Evolutionary conservation across 2,329 filamentous ascomycete genomes (phyloP), one percentile per base, ranked within the genome.

Genomic region (Macrophomina pseudophaseolina): DNA sequence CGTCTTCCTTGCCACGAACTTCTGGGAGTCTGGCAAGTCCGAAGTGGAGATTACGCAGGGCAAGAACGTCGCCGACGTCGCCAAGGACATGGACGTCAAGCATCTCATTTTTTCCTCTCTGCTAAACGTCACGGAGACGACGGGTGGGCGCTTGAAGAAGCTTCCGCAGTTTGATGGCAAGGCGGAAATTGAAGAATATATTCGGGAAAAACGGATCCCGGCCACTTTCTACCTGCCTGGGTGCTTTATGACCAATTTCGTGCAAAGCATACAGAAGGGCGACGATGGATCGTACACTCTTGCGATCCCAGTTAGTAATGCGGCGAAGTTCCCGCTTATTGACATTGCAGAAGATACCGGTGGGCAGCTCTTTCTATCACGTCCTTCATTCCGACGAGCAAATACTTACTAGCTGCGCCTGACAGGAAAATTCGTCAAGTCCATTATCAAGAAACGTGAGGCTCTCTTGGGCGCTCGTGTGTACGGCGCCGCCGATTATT

Each of bases 391-490:
- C 11, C 11, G 35, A 38, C 11, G 35, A 7, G 35, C 11, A 38
- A 7, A 7, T 38, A 11, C 35, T 38, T 38, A 38, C 40, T 12
- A 5, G 40, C 16, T 3, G 40, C 23, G 23, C 23, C 12, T 35
- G 16, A 6, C 58, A 65, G 30, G 56, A 35, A 62, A 65, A 40
- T 66, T 64, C 30, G 60, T 66, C 46, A 79, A 64, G 8, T 76
- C 77, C n/a, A 74, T 78, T 42, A 68, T 75, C 38, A 62, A 63
- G 44, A 63, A 69, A 11, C 74, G 76, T 67, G 76, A 79, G 64
- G 71, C 71, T 68, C 69, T 79, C 3, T 75, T 84, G 2, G 82
- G 81, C 54, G 80, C 81, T 71, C 77, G 73, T 11, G 76, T 86
- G 56, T 74, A 78, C 28, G 83, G 74, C 14, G 82, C 84, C 28